Evolutionary conservation across 805 yeast genomes (phyloP), one percentile per base, ranked within the genome.

Genomic region (Candida andamanensis): DNA sequence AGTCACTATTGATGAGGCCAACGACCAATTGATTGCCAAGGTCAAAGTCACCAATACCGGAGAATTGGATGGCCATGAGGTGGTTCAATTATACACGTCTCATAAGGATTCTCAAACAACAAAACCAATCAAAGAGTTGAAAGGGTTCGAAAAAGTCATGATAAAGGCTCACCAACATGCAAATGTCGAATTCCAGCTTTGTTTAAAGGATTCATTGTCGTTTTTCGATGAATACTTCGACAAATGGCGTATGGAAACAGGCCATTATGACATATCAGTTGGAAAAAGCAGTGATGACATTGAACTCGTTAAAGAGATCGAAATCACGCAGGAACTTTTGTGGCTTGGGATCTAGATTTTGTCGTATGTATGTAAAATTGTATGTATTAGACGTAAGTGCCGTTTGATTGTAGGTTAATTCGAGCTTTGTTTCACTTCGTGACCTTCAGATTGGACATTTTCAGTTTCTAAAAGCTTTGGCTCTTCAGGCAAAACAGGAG

Each of bases 61-160:
- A 7, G 36, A 37, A 2, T 23, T 43, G 9, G 51, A 36, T 16
- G 63, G 63, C 17, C 34, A 40, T 16, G 60, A 56, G 37, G 58
- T 47, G 12, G 52, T 54, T 12, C 63, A 57, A 39, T 39, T 56
- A 15, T 57, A 57, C 38, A 36, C 49, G 12, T 33, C 44, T 20
- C 46, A 45, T 13, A 30, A 35, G 12, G 35, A 43, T 11, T 33
- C 53, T 13, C 31, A 32, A 15, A 42, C 54, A 12, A 41, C 40
- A 15, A 44, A 52, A 15, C 59, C 61, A 1, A 34, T 44, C 13
- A 56, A 55, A 31, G 60, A 56, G 34, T 48, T 57, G 32, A 51
- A 50, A 35, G 61, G 54, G 17, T 56, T 47, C 31, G 58, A 46
- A 27, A 57, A 57, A 41, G 54, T 52, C 10, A 13, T 19, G 12